phyloP scores from a whole-genome alignment of 768 basidiomycete genomes.

The Leccinum pellstonianum region DNA sequence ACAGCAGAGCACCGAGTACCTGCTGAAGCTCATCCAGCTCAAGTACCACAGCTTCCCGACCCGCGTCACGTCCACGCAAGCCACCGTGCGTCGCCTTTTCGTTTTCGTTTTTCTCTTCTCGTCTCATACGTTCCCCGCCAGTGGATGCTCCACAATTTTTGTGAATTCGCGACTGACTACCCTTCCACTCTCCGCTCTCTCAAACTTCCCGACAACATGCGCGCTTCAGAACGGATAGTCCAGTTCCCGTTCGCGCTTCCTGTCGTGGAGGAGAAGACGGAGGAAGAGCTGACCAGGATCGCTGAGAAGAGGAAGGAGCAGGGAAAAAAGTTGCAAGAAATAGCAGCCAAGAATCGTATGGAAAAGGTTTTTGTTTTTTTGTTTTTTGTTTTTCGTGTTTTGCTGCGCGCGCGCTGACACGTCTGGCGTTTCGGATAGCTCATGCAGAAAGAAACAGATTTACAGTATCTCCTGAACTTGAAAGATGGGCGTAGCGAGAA shows the following conservation, averaged over 20 bases:
- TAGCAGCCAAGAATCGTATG: slow-evolving; percentile 77
- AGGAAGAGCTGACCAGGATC: slow-evolving; percentile 80
- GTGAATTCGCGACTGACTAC: slow-evolving; percentile 82
- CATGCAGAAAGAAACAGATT: slow-evolving; percentile 70
- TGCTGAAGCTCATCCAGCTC: slow-evolving; percentile 90
- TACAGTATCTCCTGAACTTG: slow-evolving; percentile 62
- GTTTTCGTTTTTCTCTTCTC: not conserved
- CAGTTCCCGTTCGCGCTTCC: slow-evolving; percentile 81
- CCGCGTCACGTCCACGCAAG: slow-evolving; percentile 72
- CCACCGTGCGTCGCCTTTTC: slow-evolving; percentile 53
- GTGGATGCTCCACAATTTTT: slow-evolving; percentile 92
- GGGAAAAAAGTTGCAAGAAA: slow-evolving; percentile 85
- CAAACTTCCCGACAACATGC: slow-evolving; percentile 63
- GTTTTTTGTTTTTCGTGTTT: slow-evolving; percentile 25
- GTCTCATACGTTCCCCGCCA: slow-evolving; percentile 29
- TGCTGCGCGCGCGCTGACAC: not conserved
- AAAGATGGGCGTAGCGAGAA: slow-evolving; percentile 58
- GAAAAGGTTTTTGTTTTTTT: slow-evolving; percentile 64
- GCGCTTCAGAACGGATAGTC: slow-evolving; percentile 64
- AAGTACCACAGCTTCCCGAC: slow-evolving; percentile 95
- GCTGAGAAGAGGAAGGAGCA: slow-evolving; percentile 84
- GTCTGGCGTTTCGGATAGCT: slow-evolving; percentile 42
- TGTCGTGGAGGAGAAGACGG: slow-evolving; percentile 78
- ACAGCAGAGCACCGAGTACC: slow-evolving; percentile 85
- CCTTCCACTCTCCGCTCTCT: slow-evolving; percentile 60